Conservation (phyloP, 306 rosid species). For the Mimosa bimucronata region DNA sequence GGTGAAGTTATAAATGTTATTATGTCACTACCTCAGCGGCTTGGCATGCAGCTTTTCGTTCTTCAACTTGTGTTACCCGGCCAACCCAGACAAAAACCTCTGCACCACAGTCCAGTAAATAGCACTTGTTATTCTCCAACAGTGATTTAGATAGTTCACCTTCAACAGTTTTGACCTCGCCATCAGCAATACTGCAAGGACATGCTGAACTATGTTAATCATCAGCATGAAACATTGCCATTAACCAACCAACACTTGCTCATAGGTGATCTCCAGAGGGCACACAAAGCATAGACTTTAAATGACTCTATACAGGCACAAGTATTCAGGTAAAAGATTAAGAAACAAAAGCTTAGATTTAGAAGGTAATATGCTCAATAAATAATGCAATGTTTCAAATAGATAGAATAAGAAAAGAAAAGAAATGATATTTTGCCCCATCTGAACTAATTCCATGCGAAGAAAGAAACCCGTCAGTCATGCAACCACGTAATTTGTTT, state of each 20-base stretch:
- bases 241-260: background rate
- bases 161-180: constrained; percentile 74
- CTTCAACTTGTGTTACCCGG: constrained; percentile 95
- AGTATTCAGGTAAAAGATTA: constrained; percentile 17
- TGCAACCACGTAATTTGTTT: background rate
- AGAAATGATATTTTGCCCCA: background rate
- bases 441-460: background rate
- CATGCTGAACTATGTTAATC: constrained; percentile 24
- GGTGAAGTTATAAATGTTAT: constrained; percentile 36
- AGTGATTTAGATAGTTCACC: constrained; percentile 83
- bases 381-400: background rate
- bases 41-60: constrained; percentile 84
- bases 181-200: constrained; percentile 71
- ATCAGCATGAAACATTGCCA: constrained; percentile 4
- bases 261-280: constrained; percentile 8
- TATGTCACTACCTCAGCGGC: constrained; percentile 78
- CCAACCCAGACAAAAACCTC: constrained; percentile 96
- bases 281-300: constrained; percentile 23
- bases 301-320: constrained; percentile 4
- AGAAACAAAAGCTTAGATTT: constrained; percentile 10
- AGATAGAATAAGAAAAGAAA: background rate
- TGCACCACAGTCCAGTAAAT: constrained; percentile 90
- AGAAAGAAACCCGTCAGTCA: background rate
- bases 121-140: constrained; percentile 90
- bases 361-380: background rate